These are phyloP conservation scores for Coemansia sp. DNA, from an alignment of 192 early-diverging fungal species.

Conservation along the genomic window DNA sequence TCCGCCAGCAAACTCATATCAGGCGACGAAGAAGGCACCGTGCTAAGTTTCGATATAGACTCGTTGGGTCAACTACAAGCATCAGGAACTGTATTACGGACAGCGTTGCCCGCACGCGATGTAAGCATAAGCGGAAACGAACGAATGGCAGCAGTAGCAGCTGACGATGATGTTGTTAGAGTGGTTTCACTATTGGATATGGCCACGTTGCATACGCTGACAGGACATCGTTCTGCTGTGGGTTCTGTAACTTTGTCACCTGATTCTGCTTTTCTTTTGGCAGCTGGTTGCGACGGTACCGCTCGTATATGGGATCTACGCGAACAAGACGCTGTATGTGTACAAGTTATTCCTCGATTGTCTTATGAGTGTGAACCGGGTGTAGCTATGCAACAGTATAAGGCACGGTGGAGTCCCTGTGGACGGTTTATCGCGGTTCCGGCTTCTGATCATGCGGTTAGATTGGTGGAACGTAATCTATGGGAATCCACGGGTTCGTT, in stretches of 20 bases:
- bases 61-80: constrained; percentile 18
- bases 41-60: constrained; percentile 35
- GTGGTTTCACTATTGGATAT: constrained; percentile 48
- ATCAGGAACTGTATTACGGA: constrained; percentile 43
- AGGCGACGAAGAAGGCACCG: constrained; percentile 46
- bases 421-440: constrained; percentile 63
- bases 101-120: constrained; percentile 48
- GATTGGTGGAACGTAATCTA: constrained; percentile 27
- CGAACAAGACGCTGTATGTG: constrained; percentile 40
- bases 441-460: constrained; percentile 48
- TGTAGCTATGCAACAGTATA: constrained; percentile 37
- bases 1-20: constrained; percentile 38
- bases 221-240: constrained; percentile 37
- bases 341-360: constrained; percentile 39
- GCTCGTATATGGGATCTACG: constrained; percentile 68
- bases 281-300: constrained; percentile 62
- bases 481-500: constrained; percentile 41
- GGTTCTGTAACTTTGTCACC: constrained; percentile 43
- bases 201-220: constrained; percentile 33
- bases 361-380: constrained; percentile 51
- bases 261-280: constrained; percentile 38
- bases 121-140: constrained; percentile 42
- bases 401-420: constrained; percentile 65
- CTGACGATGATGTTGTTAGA: constrained; percentile 41
- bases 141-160: constrained; percentile 47